Evolutionary conservation across 2,329 filamentous ascomycete genomes (phyloP).

Genomic region (Trichoderma aggressivum): DNA sequence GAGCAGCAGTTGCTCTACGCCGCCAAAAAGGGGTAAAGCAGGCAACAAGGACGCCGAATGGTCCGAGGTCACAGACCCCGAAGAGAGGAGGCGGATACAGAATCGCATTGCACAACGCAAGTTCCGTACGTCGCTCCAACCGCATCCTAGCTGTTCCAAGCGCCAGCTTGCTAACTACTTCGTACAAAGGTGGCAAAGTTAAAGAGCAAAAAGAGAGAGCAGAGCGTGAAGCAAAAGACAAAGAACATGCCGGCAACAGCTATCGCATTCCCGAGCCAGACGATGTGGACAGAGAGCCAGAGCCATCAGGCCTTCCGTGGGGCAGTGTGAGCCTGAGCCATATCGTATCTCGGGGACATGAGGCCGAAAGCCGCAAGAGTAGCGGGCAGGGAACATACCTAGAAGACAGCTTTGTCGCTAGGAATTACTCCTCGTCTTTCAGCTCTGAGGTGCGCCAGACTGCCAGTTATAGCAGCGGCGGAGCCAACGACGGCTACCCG

Average conservation of each 20-base stretch:
- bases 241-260: slow-evolving; percentile 58
- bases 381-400: slow-evolving; percentile 38
- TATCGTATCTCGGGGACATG: slow-evolving; percentile 50
- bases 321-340: slow-evolving; percentile 62
- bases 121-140: slow-evolving; percentile 55
- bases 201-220: slow-evolving; percentile 64
- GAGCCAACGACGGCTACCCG: slow-evolving; percentile 33
- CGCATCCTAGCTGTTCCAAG: neutral
- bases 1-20: slow-evolving; percentile 28
- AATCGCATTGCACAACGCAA: slow-evolving; percentile 74
- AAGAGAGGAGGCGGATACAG: slow-evolving; percentile 70
- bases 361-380: slow-evolving; percentile 44
- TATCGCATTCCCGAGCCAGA: slow-evolving; percentile 60
- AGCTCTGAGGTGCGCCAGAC: slow-evolving; percentile 26
- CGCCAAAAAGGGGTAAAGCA: slow-evolving; percentile 42
- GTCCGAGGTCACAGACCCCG: slow-evolving; percentile 65
- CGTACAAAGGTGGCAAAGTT: slow-evolving; percentile 61
- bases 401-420: slow-evolving; percentile 33
- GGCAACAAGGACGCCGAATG: slow-evolving; percentile 58
- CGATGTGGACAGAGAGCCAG: slow-evolving; percentile 50
- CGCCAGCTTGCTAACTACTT: slow-evolving; percentile 17
- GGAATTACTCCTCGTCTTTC: slow-evolving; percentile 29
- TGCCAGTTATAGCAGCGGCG: slow-evolving; percentile 34
- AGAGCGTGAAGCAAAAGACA: slow-evolving; percentile 62
- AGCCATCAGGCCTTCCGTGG: slow-evolving; percentile 67